A percentile compares a stretch with the other conserved stretches of the same genome.
Evolutionary conservation across 208 protist species (phyloP).

Genomic region (Tetramitus jugosus): DNA sequence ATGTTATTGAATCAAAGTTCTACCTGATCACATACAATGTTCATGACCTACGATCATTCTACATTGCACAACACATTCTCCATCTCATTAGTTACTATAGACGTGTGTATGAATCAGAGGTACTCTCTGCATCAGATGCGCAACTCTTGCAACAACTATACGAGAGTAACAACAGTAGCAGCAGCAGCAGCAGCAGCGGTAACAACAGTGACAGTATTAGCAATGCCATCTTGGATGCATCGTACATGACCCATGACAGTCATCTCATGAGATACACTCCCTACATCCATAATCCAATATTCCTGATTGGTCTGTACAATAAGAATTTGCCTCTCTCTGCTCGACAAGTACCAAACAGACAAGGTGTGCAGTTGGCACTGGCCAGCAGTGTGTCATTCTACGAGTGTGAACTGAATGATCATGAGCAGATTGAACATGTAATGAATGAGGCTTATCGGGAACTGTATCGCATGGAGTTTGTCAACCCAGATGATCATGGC

Average conservation of each 20-base stretch:
- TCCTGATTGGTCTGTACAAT: not conserved
- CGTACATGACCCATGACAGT: not conserved
- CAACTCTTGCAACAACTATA: too few species aligned
- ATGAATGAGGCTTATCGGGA: too few species aligned
- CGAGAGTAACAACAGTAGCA: not conserved
- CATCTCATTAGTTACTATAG: not conserved
- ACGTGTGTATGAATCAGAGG: not conserved
- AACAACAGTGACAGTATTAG: not conserved
- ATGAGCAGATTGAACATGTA: not conserved
- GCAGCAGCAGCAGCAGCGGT: not conserved
- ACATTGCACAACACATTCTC: not conserved
- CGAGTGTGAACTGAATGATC: not conserved
- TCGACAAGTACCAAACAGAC: not conserved
- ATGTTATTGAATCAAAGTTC: not conserved
- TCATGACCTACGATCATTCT: not conserved
- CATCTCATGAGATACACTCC: not conserved
- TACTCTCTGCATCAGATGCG: not conserved
- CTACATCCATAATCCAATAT: not conserved
- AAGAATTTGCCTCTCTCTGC: not conserved
- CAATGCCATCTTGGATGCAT: not conserved
- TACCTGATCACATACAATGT: not conserved
- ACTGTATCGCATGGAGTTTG: too few species aligned
- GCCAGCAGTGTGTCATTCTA: not conserved
- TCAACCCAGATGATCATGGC: too few species aligned
- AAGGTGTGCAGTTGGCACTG: not conserved